phyloP scores from a whole-genome alignment of 2,329 filamentous ascomycete genomes.

The Trichoderma hamatum region DNA sequence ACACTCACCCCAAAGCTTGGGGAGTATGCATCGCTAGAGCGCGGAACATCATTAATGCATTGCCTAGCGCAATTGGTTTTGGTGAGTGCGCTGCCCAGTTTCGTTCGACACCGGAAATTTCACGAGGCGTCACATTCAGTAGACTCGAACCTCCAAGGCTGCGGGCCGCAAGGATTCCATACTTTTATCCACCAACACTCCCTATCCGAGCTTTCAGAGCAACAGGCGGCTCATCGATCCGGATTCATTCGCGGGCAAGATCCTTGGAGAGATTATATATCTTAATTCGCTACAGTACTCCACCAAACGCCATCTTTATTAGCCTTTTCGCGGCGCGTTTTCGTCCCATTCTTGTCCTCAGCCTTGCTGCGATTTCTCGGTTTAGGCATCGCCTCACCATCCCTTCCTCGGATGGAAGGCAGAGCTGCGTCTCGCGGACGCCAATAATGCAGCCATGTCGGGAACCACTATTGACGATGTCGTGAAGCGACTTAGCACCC shows the following conservation, averaged over 20 bases:
- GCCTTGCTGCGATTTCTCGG: slow-evolving; percentile 26
- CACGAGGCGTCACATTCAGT: slow-evolving; percentile 35
- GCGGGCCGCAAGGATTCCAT: slow-evolving; percentile 17
- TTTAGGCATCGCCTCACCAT: slow-evolving; percentile 30
- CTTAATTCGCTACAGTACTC: neutral
- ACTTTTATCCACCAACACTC: slow-evolving; percentile 23
- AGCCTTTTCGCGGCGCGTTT: slow-evolving; percentile 28
- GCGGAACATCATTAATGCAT: slow-evolving; percentile 43
- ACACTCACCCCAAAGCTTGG: slow-evolving; percentile 14
- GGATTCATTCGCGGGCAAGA: neutral
- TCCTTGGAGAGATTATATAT: neutral
- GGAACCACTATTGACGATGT: slow-evolving; percentile 64
- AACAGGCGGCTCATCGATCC: neutral
- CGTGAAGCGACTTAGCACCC: slow-evolving; percentile 60
- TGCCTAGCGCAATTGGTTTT: slow-evolving; percentile 48
- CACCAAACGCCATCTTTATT: neutral
- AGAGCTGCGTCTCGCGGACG: slow-evolving; percentile 41
- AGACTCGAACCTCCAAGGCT: slow-evolving; percentile 25
- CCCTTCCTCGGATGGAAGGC: slow-evolving; percentile 42
- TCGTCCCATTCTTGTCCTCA: slow-evolving; percentile 28
- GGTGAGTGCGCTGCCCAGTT: slow-evolving; percentile 46
- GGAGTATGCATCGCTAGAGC: slow-evolving; percentile 28
- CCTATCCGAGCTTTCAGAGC: slow-evolving; percentile 6
- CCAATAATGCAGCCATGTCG: slow-evolving; percentile 62
- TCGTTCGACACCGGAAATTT: slow-evolving; percentile 45